These are phyloP conservation scores for Botrytis deweyae DNA, from an alignment of 2,329 filamentous ascomycete genomes.

Conservation along the genomic window DNA sequence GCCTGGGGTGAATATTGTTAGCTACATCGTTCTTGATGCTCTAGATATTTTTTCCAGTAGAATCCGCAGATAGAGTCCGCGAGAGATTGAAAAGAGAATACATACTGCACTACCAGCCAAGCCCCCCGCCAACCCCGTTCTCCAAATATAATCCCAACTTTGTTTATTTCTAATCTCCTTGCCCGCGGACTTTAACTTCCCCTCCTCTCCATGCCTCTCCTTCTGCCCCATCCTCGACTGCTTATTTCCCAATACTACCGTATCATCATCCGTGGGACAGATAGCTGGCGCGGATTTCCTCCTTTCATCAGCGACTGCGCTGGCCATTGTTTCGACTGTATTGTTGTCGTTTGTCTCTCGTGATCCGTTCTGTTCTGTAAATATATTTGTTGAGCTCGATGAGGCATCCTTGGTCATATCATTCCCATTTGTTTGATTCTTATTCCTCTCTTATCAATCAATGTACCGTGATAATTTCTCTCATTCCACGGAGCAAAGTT, in stretches of 20 bases:
- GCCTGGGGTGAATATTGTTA: slow-evolving; percentile 54
- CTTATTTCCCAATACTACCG: slow-evolving; percentile 43
- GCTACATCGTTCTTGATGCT: not conserved
- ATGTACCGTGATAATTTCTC: not conserved
- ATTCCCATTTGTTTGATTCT: not conserved
- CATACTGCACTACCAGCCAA: slow-evolving; percentile 86
- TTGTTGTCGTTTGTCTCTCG: not conserved
- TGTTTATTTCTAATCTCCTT: slow-evolving; percentile 52
- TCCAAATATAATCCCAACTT: slow-evolving; percentile 79
- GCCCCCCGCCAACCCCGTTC: slow-evolving; percentile 83
- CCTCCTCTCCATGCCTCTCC: not conserved
- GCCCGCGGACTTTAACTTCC: not conserved
- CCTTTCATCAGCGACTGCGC: not conserved
- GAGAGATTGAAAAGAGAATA: not conserved
- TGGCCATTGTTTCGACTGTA: slow-evolving; percentile 14
- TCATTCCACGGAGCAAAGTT: not conserved
- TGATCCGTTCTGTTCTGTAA: slow-evolving; percentile 10
- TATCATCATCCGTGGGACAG: slow-evolving; percentile 53
- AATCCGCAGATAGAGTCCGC: not conserved
- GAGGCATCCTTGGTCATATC: slow-evolving; percentile 17
- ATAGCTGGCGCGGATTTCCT: slow-evolving; percentile 42
- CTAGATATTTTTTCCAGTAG: not conserved
- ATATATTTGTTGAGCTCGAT: slow-evolving; percentile 13
- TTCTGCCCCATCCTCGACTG: not conserved
- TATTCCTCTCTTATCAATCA: not conserved